A percentile compares a stretch with the other conserved stretches of the same genome.
Evolutionary conservation across 805 yeast species (phyloP).

Genomic region (Pichia manshurica): DNA sequence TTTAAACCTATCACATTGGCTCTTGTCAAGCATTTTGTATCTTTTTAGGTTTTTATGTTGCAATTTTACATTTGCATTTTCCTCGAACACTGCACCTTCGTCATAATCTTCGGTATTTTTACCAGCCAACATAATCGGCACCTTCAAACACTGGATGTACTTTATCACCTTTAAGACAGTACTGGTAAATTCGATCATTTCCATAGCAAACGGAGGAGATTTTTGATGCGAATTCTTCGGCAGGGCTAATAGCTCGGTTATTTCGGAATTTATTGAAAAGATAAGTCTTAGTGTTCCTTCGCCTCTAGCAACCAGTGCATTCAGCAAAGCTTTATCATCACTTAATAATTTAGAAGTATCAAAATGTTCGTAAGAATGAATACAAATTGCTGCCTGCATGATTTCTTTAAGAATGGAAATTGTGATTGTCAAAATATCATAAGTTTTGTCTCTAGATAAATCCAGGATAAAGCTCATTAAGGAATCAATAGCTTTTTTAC

Average conservation of each 20-base stretch:
- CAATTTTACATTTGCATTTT: conserved; percentile 20
- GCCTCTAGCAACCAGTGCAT: conserved; percentile 25
- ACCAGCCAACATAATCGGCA: conserved; percentile 25
- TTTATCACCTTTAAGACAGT: conserved; percentile 64
- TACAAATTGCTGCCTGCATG: conserved; percentile 37
- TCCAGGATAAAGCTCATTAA: conserved; percentile 3
- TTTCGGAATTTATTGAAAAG: conserved; percentile 59
- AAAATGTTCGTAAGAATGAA: conserved; percentile 31
- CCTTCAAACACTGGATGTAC: conserved; percentile 49
- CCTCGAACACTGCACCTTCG: conserved; percentile 21
- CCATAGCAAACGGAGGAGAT: conserved; percentile 55
- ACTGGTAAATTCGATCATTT: conserved; percentile 60
- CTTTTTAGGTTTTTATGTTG: conserved; percentile 8
- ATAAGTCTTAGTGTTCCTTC: conserved; percentile 45
- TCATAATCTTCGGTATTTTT: conserved; percentile 20
- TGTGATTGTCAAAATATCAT: conserved; percentile 26
- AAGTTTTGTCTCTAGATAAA: conserved; percentile 31
- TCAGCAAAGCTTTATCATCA: conserved; percentile 42
- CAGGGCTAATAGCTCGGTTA: conserved; percentile 49
- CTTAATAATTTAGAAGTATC: conserved; percentile 36
- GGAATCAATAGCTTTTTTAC: neutral
- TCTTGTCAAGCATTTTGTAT: conserved; percentile 15
- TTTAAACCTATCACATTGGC: conserved; percentile 28
- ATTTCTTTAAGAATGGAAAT: conserved; percentile 35
- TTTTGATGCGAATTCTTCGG: conserved; percentile 61